These are phyloP conservation scores for Blakeslea trispora DNA, from an alignment of 371 early-diverging fungal species.

Conservation along the genomic window DNA sequence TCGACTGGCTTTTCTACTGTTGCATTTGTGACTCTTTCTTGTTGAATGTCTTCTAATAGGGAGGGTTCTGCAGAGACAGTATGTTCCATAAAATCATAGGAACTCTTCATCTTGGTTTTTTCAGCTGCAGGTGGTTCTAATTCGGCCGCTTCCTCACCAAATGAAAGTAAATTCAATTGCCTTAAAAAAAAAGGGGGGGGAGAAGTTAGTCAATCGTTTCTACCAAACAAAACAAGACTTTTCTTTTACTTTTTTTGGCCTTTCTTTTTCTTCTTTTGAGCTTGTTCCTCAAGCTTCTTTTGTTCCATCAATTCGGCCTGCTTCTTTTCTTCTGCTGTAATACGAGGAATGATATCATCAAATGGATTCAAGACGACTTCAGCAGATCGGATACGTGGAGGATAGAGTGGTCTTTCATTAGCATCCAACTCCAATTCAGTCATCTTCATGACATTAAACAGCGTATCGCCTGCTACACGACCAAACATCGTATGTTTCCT, in stretches of 20 bases:
- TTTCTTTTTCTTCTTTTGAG: slow-evolving; percentile 57
- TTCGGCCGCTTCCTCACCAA: slow-evolving; percentile 81
- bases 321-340: slow-evolving; percentile 60
- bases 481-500: slow-evolving; percentile 92
- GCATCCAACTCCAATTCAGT: slow-evolving; percentile 77
- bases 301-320: slow-evolving; percentile 36
- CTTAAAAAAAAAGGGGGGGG: too few species aligned
- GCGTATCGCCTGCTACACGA: slow-evolving; percentile 89
- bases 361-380: slow-evolving; percentile 88
- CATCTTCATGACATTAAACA: slow-evolving; percentile 89
- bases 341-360: slow-evolving; percentile 88
- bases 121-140: slow-evolving; percentile 36
- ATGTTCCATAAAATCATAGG: slow-evolving; percentile 72
- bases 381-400: slow-evolving; percentile 66
- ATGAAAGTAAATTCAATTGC: slow-evolving; percentile 81
- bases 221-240: too few species aligned
- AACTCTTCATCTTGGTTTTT: slow-evolving; percentile 57
- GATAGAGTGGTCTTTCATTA: slow-evolving; percentile 83
- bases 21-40: background rate
- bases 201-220: too few species aligned
- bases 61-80: slow-evolving; percentile 8
- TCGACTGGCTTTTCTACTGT: background rate
- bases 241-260: slow-evolving; percentile 68
- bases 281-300: slow-evolving; percentile 37
- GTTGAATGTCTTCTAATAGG: slow-evolving; percentile 6